phyloP scores from a whole-genome alignment of 208 protist species.

The Blechomonas ayalai region DNA sequence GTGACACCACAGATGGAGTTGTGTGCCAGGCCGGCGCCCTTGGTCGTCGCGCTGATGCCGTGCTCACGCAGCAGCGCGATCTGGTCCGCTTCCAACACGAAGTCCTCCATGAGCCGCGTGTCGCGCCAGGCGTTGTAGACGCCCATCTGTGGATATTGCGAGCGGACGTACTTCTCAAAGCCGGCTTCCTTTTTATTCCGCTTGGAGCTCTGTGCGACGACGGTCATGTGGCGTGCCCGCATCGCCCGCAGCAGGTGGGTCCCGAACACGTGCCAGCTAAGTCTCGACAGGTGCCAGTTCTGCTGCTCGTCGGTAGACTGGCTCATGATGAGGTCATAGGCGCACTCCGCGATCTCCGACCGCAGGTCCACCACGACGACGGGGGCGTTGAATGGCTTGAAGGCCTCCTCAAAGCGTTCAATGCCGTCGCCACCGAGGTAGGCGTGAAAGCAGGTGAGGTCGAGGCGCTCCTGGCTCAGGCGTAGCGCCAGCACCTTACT shows the following conservation, averaged over 20 bases:
- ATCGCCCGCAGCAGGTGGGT: conserved; percentile 66
- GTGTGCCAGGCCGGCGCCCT: conserved; percentile 55
- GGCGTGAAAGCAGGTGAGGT: conserved; percentile 87
- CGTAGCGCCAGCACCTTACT: conserved; percentile 83
- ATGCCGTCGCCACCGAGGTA: conserved; percentile 80
- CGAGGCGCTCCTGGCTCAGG: conserved; percentile 61
- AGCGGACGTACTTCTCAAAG: conserved; percentile 87
- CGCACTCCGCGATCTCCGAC: conserved; percentile 69
- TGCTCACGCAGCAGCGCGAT: conserved; percentile 63
- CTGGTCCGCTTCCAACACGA: conserved; percentile 64
- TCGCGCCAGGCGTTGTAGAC: conserved; percentile 91
- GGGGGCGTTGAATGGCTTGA: conserved; percentile 58
- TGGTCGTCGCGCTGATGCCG: conserved; percentile 57
- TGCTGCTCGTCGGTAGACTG: conserved; percentile 72
- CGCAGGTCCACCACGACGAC: conserved; percentile 89
- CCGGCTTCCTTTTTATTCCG: conserved; percentile 78
- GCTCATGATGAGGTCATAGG: conserved; percentile 85
- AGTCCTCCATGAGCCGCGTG: conserved; percentile 74
- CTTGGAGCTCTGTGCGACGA: conserved; percentile 85
- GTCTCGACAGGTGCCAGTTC: conserved; percentile 86
- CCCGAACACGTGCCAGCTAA: conserved; percentile 84
- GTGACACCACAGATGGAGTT: conserved; percentile 83
- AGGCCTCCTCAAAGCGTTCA: conserved; percentile 69
- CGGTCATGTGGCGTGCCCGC: conserved; percentile 65
- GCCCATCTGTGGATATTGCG: conserved; percentile 73